A percentile compares a stretch with the other conserved stretches of the same genome.
phyloP scores from a whole-genome alignment of 2,329 filamentous ascomycete species.

The Talaromyces marneffei region DNA sequence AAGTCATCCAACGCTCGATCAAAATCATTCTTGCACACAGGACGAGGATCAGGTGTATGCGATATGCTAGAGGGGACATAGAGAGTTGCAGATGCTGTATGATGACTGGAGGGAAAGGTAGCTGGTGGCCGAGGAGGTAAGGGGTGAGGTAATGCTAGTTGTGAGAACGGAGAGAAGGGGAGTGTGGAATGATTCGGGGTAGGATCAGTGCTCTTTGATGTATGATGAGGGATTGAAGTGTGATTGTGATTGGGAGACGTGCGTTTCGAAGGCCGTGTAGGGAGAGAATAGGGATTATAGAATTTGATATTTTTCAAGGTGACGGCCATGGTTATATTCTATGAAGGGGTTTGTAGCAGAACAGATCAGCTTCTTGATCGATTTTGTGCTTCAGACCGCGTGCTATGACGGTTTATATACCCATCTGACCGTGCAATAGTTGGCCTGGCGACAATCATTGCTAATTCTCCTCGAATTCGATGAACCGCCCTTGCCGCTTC shows the following conservation, averaged over 20 bases:
- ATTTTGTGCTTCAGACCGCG: not conserved
- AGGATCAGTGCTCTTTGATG: not conserved
- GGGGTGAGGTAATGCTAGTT: not conserved
- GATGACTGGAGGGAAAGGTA: not conserved
- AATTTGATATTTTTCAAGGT: constrained; percentile 1
- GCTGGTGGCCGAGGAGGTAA: not conserved
- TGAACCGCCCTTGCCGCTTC: not conserved
- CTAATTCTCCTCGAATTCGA: not conserved
- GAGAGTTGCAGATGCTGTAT: not conserved
- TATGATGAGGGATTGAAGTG: not conserved
- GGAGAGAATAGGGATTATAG: not conserved
- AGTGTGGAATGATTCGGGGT: not conserved
- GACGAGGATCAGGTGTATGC: not conserved
- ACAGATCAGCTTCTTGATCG: not conserved
- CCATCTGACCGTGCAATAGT: not conserved
- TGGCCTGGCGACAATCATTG: not conserved
- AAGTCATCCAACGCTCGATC: not conserved
- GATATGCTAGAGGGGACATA: not conserved
- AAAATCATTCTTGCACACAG: not conserved
- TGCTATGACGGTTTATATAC: not conserved
- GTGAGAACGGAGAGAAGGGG: not conserved
- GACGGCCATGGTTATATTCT: not conserved
- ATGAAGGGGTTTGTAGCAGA: not conserved
- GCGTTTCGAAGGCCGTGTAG: not conserved
- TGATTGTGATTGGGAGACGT: not conserved